Base-by-base conservation (phyloP, 768 basidiomycete species). In the Calocybe gangraenosa region DNA sequence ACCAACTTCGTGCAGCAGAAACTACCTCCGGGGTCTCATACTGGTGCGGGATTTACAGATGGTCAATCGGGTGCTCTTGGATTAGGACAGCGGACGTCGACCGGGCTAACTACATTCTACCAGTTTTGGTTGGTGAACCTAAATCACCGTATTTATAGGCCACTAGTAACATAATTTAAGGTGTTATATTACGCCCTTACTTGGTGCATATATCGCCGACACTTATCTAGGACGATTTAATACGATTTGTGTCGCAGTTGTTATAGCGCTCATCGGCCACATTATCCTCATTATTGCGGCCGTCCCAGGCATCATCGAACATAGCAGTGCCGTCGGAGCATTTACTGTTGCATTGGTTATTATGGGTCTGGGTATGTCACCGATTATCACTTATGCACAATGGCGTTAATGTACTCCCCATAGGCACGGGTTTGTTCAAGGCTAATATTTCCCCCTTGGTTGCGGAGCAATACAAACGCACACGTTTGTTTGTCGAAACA, bases 1-100 rank as follows among this genome's bases (percentile, higher is more conserved):
- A 79, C 79, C 31, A 89, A 89, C 62, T 89, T 80, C 63, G 81
- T 89, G n/a, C n/a, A n/a, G n/a, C n/a, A n/a, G n/a, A n/a, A n/a
- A n/a, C n/a, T n/a, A n/a, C n/a, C n/a, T n/a, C 31, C 87, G 0
- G 81, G 80, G 36, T 87, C 85, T 0, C 71, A 58, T 34, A 87
- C 85, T 0, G 87, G 87, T 17, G 77, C 83, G 0, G 77, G 75
- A 9, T 73, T 76, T 3, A 36, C 59, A 0, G 42, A 59, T 37
- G 78, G 77, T 2, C 81, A 82, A 53, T 74, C 85, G 3, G 86
- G 87, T 47, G 87, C 87, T 1, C 72, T 88, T 5, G 78, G 74
- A 10, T 60, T 70, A 39, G 83, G 82, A 0, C 85, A 91, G 57
- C 81, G 74, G 30, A 77, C 84, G 11, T 78, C 86, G 0, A 87